phyloP scores from a whole-genome alignment of 164 flowering plant genomes.

The Sedum album region DNA sequence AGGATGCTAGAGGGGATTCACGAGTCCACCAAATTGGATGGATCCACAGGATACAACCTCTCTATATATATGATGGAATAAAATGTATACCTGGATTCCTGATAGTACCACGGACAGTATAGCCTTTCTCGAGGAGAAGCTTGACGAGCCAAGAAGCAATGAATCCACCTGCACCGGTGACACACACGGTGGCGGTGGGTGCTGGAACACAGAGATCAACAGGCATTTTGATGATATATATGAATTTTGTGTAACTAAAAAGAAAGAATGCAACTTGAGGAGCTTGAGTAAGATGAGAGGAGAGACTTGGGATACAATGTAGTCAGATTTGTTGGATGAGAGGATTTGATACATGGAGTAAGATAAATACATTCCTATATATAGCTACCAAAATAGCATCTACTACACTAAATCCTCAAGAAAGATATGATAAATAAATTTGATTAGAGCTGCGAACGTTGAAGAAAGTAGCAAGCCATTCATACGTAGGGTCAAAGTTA shows the following conservation, averaged over 20 bases:
- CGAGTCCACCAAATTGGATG: too few species aligned
- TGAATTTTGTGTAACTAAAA: background rate
- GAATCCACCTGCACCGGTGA: slow-evolving; percentile 76
- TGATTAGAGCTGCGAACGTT: background rate
- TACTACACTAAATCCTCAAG: background rate
- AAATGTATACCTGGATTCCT: slow-evolving; percentile 50
- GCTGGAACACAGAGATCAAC: background rate
- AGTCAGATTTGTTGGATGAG: background rate
- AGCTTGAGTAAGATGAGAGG: background rate
- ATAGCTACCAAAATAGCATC: background rate
- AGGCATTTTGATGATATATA: background rate
- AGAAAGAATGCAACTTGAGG: background rate
- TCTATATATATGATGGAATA: too few species aligned
- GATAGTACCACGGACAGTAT: slow-evolving; percentile 61
- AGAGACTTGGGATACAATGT: background rate
- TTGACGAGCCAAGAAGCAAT: slow-evolving; percentile 61
- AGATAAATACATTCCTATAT: background rate
- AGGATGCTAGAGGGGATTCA: too few species aligned
- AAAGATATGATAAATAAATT: background rate
- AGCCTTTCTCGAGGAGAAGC: slow-evolving; percentile 53
- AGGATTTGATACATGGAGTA: background rate
- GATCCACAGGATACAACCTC: too few species aligned
- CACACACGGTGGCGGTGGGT: slow-evolving; percentile 33
- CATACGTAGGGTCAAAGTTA: too few species aligned
- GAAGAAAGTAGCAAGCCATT: background rate